A percentile compares a stretch with the other conserved stretches of the same genome.
These are phyloP conservation scores for Fusarium liriodendri DNA, from an alignment of 2,329 filamentous ascomycete genomes.

Conservation along the genomic window DNA sequence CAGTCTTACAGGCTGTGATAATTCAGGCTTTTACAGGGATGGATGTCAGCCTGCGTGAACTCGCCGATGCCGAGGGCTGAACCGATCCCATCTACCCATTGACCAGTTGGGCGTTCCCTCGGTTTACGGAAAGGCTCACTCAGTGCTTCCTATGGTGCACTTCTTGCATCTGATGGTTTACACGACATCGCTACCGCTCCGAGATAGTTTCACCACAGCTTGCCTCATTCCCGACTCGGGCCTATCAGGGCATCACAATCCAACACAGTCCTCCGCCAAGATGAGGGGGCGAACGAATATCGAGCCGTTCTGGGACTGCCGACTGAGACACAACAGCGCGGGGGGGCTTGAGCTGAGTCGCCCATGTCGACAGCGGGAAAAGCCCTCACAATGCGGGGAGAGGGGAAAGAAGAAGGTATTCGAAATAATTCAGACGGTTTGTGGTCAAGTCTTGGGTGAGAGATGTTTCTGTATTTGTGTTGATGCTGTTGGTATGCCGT, in stretches of 20 bases:
- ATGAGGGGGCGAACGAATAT: slow-evolving; percentile 23
- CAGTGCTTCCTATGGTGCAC: not conserved
- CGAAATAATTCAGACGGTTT: not conserved
- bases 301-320: slow-evolving; percentile 22
- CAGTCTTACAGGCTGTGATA: slow-evolving; percentile 7
- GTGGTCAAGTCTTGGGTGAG: not conserved
- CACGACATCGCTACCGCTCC: slow-evolving; percentile 6
- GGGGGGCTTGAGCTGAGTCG: slow-evolving; percentile 28
- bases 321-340: slow-evolving; percentile 28
- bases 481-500: not conserved
- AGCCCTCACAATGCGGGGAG: not conserved
- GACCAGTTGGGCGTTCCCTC: not conserved
- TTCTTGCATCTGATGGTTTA: slow-evolving; percentile 5
- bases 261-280: slow-evolving; percentile 26
- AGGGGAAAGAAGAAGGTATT: not conserved
- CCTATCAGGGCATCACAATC: slow-evolving; percentile 27
- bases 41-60: not conserved
- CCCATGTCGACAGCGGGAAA: not conserved
- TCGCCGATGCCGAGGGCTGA: slow-evolving; percentile 9
- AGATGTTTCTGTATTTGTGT: not conserved
- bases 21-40: not conserved
- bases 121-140: not conserved
- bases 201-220: slow-evolving; percentile 30
- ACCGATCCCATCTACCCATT: not conserved
- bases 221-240: slow-evolving; percentile 5